A percentile compares a stretch with the other conserved stretches of the same genome.
phyloP scores from a whole-genome alignment of 345 rosid species.

The Moringa oleifera region DNA sequence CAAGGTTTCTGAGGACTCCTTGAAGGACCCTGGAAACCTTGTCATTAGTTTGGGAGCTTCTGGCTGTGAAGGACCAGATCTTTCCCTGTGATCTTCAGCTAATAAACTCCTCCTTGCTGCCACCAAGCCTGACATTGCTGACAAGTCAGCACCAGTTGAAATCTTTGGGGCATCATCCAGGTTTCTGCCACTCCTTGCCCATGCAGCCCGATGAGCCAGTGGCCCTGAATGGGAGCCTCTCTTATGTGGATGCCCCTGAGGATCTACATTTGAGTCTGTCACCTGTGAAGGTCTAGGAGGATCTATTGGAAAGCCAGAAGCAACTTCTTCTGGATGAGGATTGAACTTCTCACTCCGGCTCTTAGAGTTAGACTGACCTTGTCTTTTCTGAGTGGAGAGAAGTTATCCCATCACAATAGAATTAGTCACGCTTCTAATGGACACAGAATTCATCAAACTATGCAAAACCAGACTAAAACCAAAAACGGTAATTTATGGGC shows the following conservation, averaged over 20 bases:
- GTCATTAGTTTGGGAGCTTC: conserved; percentile 61
- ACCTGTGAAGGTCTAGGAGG: conserved; percentile 91
- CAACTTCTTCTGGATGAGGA: conserved; percentile 95
- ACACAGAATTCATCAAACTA: too few species aligned
- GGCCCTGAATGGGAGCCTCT: conserved; percentile 96
- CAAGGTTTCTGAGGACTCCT: conserved; percentile 66
- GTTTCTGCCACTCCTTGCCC: conserved; percentile 63
- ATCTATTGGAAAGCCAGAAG: conserved; percentile 97
- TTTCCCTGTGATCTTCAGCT: conserved; percentile 50
- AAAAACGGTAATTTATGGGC: too few species aligned
- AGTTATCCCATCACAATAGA: neutral
- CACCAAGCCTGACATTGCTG: conserved; percentile 47
- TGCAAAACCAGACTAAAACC: neutral
- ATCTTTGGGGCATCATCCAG: conserved; percentile 60
- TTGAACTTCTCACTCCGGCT: conserved; percentile 97
- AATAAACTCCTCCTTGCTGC: conserved; percentile 57
- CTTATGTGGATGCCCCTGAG: conserved; percentile 62
- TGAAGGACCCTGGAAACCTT: conserved; percentile 89
- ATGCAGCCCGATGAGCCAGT: conserved; percentile 68
- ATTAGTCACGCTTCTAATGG: too few species aligned
- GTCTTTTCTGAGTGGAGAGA: conserved; percentile 63
- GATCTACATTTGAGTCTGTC: conserved; percentile 49
- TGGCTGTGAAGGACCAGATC: conserved; percentile 36
- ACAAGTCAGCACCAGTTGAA: conserved; percentile 49
- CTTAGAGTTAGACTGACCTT: conserved; percentile 62